Evolutionary conservation across 495 filamentous ascomycete species (phyloP).

Genomic region (Penicillium flavigenum): DNA sequence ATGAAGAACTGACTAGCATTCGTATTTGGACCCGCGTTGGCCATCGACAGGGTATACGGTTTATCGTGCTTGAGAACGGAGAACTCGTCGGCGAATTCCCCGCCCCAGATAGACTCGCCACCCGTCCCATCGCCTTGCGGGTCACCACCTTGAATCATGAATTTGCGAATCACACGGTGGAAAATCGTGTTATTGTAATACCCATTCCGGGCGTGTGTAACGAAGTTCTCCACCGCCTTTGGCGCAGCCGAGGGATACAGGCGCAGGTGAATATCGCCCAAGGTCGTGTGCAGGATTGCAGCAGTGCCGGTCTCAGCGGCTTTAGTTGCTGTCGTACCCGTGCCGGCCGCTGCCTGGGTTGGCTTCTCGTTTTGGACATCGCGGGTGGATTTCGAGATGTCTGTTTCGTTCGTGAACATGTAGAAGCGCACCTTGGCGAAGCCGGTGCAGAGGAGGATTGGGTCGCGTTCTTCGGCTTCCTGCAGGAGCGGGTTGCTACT

Average conservation of each 20-base stretch:
- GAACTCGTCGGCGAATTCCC: conserved; percentile 95
- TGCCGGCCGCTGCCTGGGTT: conserved; percentile 33
- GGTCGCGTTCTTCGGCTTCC: conserved; percentile 88
- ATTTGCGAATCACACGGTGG: conserved; percentile 95
- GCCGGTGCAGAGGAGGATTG: conserved; percentile 81
- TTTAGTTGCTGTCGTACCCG: conserved; percentile 55
- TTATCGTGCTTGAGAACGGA: conserved; percentile 89
- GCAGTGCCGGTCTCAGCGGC: conserved; percentile 67
- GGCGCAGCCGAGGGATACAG: conserved; percentile 92
- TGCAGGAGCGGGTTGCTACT: conserved; percentile 88
- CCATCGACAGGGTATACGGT: conserved; percentile 94
- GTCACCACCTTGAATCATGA: conserved; percentile 95
- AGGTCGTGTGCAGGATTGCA: conserved; percentile 86
- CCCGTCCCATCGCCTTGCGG: conserved; percentile 94
- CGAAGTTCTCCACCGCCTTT: conserved; percentile 98
- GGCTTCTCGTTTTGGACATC: conserved; percentile 97
- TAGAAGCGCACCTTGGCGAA: conserved; percentile 93
- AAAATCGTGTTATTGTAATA: conserved; percentile 99
- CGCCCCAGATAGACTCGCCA: conserved; percentile 95
- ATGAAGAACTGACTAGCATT: conserved; percentile 95
- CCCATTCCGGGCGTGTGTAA: conserved; percentile 79
- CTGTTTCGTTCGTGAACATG: conserved; percentile 90
- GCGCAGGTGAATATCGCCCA: conserved; percentile 92
- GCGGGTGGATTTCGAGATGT: conserved; percentile 78
- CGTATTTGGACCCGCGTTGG: conserved; percentile 85